A percentile compares a stretch with the other conserved stretches of the same genome.
Conservation (phyloP, 2,329 filamentous ascomycete species). For the Biscogniauxia sp. region DNA sequence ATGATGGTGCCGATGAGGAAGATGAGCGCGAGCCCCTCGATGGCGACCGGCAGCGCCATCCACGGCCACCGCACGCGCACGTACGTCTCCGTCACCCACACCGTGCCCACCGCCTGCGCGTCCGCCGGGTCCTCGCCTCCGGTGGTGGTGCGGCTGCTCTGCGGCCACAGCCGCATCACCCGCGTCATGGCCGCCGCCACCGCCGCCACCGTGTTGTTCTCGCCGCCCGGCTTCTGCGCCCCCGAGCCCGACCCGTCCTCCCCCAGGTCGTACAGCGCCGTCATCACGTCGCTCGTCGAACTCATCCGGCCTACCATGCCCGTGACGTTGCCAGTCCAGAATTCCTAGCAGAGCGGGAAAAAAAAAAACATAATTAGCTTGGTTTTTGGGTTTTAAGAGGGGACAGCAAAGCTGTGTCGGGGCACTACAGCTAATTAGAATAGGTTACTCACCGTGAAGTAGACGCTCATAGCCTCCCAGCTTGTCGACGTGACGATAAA, state of each 20-base stretch:
- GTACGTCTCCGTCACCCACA: conserved; percentile 11
- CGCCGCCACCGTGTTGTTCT: conserved; percentile 11
- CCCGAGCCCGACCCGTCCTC: conserved; percentile 9
- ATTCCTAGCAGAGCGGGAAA: neutral
- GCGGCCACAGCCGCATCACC: conserved; percentile 6
- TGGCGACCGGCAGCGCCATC: conserved; percentile 9
- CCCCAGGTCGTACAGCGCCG: conserved; percentile 10
- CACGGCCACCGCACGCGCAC: conserved; percentile 13
- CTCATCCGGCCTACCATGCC: neutral
- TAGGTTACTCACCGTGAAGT: conserved; percentile 5
- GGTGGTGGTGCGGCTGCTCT: neutral
- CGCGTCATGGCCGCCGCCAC: conserved; percentile 12
- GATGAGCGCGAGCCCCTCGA: conserved; percentile 6
- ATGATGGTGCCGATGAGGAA: conserved; percentile 10
- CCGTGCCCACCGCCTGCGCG: conserved; percentile 2
- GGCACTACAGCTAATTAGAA: neutral
- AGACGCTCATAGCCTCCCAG: neutral
- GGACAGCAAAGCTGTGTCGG: neutral
- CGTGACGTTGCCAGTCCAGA: conserved; percentile 10
- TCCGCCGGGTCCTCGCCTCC: neutral
- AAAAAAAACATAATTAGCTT: neutral
- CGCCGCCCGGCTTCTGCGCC: conserved; percentile 8
- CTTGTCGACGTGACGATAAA: neutral
- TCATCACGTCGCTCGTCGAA: conserved; percentile 2
- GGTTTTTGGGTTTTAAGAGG: no score